Evolutionary conservation across 2,329 filamentous ascomycete species (phyloP).

Genomic region (Neonectria punicea): DNA sequence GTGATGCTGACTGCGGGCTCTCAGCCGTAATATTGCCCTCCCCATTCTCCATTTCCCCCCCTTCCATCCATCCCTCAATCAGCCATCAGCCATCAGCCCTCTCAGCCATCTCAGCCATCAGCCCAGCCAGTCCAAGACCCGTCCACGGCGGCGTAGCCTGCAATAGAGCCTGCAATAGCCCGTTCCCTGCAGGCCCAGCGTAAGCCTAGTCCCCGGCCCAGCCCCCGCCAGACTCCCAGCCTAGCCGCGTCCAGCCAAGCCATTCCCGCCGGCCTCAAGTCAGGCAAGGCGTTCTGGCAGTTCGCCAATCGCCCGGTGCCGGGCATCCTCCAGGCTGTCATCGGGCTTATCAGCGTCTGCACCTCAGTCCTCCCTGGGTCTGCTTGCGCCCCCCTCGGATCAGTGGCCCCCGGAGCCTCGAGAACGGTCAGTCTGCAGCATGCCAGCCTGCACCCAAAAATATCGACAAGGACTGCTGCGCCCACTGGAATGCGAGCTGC

Average conservation of each 20-base stretch:
- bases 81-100: constrained; percentile 8
- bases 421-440: background rate
- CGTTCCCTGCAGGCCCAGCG: constrained; percentile 15
- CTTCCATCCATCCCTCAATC: constrained; percentile 3
- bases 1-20: background rate
- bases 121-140: constrained; percentile 9
- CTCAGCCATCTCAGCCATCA: constrained; percentile 23
- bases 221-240: constrained; percentile 36
- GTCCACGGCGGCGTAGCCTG: background rate
- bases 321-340: background rate
- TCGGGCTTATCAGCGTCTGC: background rate
- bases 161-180: constrained; percentile 3
- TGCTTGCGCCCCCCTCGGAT: background rate
- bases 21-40: constrained; percentile 4
- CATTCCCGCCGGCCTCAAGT: constrained; percentile 23
- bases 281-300: constrained; percentile 28
- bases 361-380: background rate
- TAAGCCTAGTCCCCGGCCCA: constrained; percentile 32
- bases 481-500: background rate
- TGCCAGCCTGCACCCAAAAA: background rate
- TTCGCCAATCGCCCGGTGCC: constrained; percentile 20
- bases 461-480: constrained; percentile 3
- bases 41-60: background rate
- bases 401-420: background rate
- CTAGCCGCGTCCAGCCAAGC: constrained; percentile 36